phyloP scores from a whole-genome alignment of 352 stramenopile species.

The Phytophthora pisi region DNA sequence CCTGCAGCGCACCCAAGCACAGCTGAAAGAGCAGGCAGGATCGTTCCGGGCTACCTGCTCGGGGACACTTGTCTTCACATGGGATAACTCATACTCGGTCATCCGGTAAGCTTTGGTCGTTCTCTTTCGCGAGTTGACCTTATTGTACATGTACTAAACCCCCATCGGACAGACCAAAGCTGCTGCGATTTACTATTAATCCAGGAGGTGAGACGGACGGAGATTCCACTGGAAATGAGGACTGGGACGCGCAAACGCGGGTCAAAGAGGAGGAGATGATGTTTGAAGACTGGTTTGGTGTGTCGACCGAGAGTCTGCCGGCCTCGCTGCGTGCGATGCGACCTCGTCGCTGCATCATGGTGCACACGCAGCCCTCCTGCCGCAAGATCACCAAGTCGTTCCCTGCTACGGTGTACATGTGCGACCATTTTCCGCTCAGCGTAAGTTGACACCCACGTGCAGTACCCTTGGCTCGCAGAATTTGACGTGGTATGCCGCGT shows the following conservation, averaged over 20 bases:
- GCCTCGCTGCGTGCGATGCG: conserved; percentile 33
- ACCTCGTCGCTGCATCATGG: conserved; percentile 57
- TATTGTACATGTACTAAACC: not conserved
- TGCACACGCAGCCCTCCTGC: conserved; percentile 52
- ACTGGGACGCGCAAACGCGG: conserved; percentile 38
- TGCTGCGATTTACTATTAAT: conserved; percentile 43
- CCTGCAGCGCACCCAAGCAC: conserved; percentile 37
- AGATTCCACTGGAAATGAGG: conserved; percentile 18
- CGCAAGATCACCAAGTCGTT: conserved; percentile 62
- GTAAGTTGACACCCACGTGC: conserved; percentile 25
- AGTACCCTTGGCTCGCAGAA: not conserved
- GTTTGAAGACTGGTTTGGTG: conserved; percentile 70
- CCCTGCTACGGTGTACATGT: conserved; percentile 63
- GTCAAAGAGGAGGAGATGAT: conserved; percentile 49
- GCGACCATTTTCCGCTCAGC: conserved; percentile 61
- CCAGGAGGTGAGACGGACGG: conserved; percentile 7
- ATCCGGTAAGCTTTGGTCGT: conserved; percentile 41
- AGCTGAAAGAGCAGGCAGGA: conserved; percentile 45
- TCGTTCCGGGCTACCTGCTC: conserved; percentile 36
- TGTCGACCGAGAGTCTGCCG: conserved; percentile 48
- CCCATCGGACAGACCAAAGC: conserved; percentile 43
- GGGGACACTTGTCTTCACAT: conserved; percentile 61
- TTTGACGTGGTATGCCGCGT: not conserved
- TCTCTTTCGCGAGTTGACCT: conserved; percentile 3
- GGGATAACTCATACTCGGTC: conserved; percentile 68